Base-by-base conservation (phyloP, 2,329 filamentous ascomycete genomes). In the Aspergillus alliaceus region DNA sequence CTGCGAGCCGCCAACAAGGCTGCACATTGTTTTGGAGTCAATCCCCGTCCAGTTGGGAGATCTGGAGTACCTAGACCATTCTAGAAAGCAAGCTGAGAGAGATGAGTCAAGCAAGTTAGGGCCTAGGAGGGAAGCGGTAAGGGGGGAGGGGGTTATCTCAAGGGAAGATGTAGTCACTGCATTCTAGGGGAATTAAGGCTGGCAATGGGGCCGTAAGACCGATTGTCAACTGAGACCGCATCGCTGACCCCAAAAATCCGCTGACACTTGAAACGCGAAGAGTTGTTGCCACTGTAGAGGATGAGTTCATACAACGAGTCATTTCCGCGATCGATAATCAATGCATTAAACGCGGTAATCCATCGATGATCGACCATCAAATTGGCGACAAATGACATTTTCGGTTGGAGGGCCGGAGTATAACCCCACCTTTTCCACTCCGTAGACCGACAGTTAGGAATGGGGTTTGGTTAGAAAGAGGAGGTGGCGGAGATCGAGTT, bases 401-500 rank as follows among this genome's bases (percentile, higher is more conserved):
- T 24, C 18, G 11, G 27, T 35, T 31, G 37, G 27, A 48, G 25
- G 44, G 44, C n/a, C 27, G 11, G 44, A 32, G 29, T 48, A 48
- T 48, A 48, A n/a, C 44, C 44, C 44, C 25, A n/a, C n/a, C 25
- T 12, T 48, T 48, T 22, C 44, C 12, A 20, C 18, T 7, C 12
- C n/a, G n/a, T 32, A 31, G 27, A 32, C 44, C 44, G 44, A 48
- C 44, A 48, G 29, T 48, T 48, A 48, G n/a, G 29, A 48, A 48
- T 18, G 40, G 15, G 27, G 40, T n/a, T n/a, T n/a, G n/a, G n/a
- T n/a, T 9, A 15, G 6, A 42, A 47, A 18, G 44, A 48, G 44
- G 44, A 48, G 44, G 44, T 48, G 44, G 44, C 44, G 44, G 44
- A 48, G 44, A 48, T 48, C 27, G n/a, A 48, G 27, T 48, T 48